These are phyloP conservation scores for Pichia pseudocactophila DNA, from an alignment of 805 yeast species.

Conservation along the genomic window DNA sequence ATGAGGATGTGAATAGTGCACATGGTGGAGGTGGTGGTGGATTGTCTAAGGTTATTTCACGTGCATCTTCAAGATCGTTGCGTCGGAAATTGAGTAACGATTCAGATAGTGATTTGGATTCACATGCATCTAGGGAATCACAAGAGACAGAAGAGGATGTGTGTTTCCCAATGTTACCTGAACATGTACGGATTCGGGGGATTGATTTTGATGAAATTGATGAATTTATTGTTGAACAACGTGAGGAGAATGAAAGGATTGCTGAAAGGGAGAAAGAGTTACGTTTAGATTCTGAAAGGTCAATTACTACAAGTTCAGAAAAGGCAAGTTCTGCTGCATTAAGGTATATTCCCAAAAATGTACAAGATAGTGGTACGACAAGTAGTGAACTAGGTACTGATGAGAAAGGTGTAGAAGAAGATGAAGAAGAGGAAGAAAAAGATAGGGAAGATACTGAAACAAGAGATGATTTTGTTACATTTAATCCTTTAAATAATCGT, in stretches of 20 bases:
- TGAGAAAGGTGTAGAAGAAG: background rate
- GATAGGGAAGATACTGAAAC: background rate
- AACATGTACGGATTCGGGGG: constrained; percentile 53
- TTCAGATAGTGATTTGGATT: constrained; percentile 56
- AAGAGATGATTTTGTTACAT: constrained; percentile 10
- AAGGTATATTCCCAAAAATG: constrained; percentile 47
- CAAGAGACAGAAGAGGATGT: constrained; percentile 97
- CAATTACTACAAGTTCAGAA: constrained; percentile 29
- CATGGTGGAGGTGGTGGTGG: constrained; percentile 10
- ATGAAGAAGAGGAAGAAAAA: constrained; percentile 9
- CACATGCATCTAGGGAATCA: constrained; percentile 67
- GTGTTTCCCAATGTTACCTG: constrained; percentile 85
- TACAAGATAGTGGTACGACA: constrained; percentile 2
- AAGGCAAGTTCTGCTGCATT: constrained; percentile 43
- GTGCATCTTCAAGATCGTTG: constrained; percentile 25
- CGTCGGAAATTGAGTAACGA: constrained; percentile 16
- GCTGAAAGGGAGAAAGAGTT: constrained; percentile 27
- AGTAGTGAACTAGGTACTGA: background rate
- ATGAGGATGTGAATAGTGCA: background rate
- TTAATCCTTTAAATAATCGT: constrained; percentile 9
- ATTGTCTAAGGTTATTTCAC: constrained; percentile 23
- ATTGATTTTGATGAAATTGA: constrained; percentile 89
- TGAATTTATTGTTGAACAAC: constrained; percentile 59
- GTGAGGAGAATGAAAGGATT: constrained; percentile 37
- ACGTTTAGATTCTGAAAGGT: constrained; percentile 12